phyloP scores from a whole-genome alignment of 257 asterid species.

The Scutellaria minor region DNA sequence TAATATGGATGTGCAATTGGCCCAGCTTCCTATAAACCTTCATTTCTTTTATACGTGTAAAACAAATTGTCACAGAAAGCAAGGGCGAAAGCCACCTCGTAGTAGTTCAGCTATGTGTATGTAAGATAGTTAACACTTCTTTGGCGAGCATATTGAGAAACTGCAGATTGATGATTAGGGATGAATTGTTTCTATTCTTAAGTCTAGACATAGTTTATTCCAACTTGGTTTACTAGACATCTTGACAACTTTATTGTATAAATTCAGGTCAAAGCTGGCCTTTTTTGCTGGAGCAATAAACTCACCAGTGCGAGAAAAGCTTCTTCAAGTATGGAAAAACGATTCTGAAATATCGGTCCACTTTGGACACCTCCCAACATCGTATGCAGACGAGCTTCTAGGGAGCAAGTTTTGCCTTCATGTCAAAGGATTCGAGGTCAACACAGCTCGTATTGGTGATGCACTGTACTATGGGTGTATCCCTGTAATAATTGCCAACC shows the following conservation, averaged over 20 bases:
- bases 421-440: conserved; percentile 89
- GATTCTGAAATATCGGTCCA: conserved; percentile 69
- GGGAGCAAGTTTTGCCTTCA: conserved; percentile 88
- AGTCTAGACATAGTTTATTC: conserved; percentile 14
- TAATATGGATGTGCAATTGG: background rate
- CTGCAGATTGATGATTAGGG: background rate
- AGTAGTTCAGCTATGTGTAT: no score
- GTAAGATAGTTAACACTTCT: no score
- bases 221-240: conserved; percentile 15
- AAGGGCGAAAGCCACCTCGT: background rate
- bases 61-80: no score
- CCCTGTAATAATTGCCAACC: conserved; percentile 88
- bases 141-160: background rate
- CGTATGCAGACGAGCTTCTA: conserved; percentile 67
- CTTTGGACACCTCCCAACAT: conserved; percentile 54
- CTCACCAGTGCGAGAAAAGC: conserved; percentile 87
- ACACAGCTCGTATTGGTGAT: conserved; percentile 91
- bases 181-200: background rate
- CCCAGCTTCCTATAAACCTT: background rate
- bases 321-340: conserved; percentile 74
- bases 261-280: conserved; percentile 66
- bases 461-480: conserved; percentile 81
- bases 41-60: background rate
- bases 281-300: conserved; percentile 83
- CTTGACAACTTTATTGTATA: conserved; percentile 4